These are phyloP conservation scores for Yamadazyma blattariae DNA, from an alignment of 1,139 yeast genomes.

Conservation along the genomic window DNA sequence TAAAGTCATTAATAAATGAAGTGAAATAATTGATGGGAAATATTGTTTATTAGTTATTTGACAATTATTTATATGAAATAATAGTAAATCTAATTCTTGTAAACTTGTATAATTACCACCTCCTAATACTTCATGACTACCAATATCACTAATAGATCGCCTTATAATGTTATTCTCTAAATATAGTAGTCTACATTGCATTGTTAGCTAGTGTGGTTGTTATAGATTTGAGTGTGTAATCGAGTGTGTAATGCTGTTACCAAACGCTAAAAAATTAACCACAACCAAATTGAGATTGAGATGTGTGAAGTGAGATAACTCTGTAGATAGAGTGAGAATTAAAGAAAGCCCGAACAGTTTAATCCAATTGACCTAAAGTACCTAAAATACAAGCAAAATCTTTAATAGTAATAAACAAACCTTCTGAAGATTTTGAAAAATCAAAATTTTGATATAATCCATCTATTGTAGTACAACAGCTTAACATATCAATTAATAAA, in stretches of 20 bases:
- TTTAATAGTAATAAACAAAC: constrained; percentile 32
- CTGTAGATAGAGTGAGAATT: too few species aligned
- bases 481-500: constrained; percentile 44
- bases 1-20: constrained; percentile 31
- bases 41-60: constrained; percentile 8
- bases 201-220: too few species aligned
- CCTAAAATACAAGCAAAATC: constrained; percentile 47
- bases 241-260: too few species aligned
- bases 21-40: constrained; percentile 17
- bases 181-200: neutral
- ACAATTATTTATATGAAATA: constrained; percentile 24
- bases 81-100: constrained; percentile 28
- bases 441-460: constrained; percentile 34
- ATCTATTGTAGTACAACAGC: constrained; percentile 31
- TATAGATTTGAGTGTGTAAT: too few species aligned
- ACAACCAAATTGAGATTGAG: too few species aligned
- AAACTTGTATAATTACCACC: constrained; percentile 24
- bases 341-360: too few species aligned
- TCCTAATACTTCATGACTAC: constrained; percentile 7
- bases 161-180: constrained; percentile 8
- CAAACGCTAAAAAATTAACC: too few species aligned
- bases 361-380: constrained; percentile 32
- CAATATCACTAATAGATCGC: constrained; percentile 8
- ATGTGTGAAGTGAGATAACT: too few species aligned
- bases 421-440: constrained; percentile 23